Evolutionary conservation across 805 yeast genomes (phyloP), one percentile per base, ranked within the genome.

Genomic region (Saturnispora silvae): DNA sequence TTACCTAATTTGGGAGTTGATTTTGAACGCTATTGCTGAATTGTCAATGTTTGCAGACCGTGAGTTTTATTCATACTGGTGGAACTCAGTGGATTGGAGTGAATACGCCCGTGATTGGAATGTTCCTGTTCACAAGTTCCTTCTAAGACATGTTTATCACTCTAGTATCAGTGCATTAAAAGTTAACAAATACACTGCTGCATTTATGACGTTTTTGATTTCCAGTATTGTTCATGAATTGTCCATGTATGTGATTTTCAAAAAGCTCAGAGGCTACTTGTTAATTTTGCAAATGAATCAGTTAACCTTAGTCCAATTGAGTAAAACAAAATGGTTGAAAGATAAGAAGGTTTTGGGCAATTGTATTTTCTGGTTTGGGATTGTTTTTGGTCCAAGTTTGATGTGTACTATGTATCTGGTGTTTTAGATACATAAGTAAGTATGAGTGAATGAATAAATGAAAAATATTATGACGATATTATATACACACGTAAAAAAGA

Each of bases 61-160:
- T 35, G 81, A 81, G 46, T 92, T 92, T 57, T 92, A 94, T 53
- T 89, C 94, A 3, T 82, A 85, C 31, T 94, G 98, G 98, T 92
- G 99, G 98, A 84, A 87, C 49, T 82, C 94, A 43, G 75, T 80
- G 15, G 81, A 84, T 29, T 92, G 96, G 96, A 82, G 82, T 40
- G 87, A 87, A 53, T 92, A 83, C 56, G 80, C 96, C 9, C 68
- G 96, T 45, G 76, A 81, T 44, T 94, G 99, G 98, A 92, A 92
- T 55, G 71, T 73, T 8, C 96, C 97, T 0, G 97, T 92, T 17
- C 96, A 92, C 56, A 72, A 75, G 51, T 92, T 92, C 48, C 62
- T 92, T 41, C 63, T 87, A 31, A 71, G 97, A 46, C 99, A 94
- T 54, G 97, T 92, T 3, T 94, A 92, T 57, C 96, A 87, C 54